Percentiles rank a stretch among this genome's conserved stretches.
phyloP scores from a whole-genome alignment of 148 eudicot species.

The Heliosperma pusillum region DNA sequence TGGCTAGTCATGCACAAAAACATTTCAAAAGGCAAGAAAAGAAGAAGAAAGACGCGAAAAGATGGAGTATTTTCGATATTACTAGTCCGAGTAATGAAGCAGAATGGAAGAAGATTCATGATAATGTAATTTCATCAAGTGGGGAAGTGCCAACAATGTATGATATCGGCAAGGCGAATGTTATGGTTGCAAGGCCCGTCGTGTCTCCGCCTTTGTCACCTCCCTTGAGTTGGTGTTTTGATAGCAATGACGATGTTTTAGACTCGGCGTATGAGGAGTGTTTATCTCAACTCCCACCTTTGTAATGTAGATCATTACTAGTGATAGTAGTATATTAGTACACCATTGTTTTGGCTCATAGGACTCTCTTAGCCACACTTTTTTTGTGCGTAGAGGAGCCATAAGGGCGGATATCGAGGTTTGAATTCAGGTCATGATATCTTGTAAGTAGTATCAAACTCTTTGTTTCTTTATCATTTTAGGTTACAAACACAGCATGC shows the following conservation, averaged over 20 bases:
- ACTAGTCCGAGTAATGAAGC: not conserved
- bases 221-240: constrained; percentile 15
- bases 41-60: constrained; percentile 19
- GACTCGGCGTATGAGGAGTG: not conserved
- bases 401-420: too few species aligned
- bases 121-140: not conserved
- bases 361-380: too few species aligned
- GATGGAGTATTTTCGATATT: constrained; percentile 35
- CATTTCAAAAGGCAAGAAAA: constrained; percentile 24
- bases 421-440: too few species aligned
- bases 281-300: constrained; percentile 13
- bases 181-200: too few species aligned
- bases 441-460: too few species aligned
- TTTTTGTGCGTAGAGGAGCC: too few species aligned
- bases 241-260: constrained; percentile 1
- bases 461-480: too few species aligned
- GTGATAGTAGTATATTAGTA: too few species aligned
- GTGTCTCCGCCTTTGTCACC: constrained; percentile 1
- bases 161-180: not conserved
- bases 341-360: too few species aligned
- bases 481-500: too few species aligned
- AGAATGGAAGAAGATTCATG: not conserved
- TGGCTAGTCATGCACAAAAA: constrained; percentile 51
- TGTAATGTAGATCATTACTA: not conserved
- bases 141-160: not conserved